A percentile compares a stretch with the other conserved stretches of the same genome.
These are phyloP conservation scores for Gossypium sturtianum DNA, from an alignment of 345 rosid species.

Conservation along the genomic window DNA sequence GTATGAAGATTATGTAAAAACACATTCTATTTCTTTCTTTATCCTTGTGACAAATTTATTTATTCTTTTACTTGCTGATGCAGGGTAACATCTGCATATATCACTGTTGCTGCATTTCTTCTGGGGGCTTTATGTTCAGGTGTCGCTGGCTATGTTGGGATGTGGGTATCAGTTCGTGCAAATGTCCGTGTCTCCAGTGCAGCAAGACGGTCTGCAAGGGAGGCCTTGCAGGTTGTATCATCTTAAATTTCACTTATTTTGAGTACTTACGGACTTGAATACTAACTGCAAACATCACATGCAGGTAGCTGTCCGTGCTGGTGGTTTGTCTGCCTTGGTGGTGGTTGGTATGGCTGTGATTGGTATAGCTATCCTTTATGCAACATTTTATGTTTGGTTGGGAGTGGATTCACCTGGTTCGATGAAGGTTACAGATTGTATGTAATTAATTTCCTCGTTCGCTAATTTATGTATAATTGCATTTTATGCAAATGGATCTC, in stretches of 20 bases:
- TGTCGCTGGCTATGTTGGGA: constrained; percentile 92
- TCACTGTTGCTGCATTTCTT: constrained; percentile 92
- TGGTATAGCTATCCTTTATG: constrained; percentile 91
- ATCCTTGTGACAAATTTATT: constrained; percentile 13
- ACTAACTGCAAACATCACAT: constrained; percentile 25
- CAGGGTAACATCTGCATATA: constrained; percentile 77
- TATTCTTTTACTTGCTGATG: constrained; percentile 23
- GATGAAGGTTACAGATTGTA: constrained; percentile 89
- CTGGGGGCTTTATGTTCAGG: constrained; percentile 95
- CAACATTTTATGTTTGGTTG: constrained; percentile 89
- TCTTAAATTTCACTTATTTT: constrained; percentile 15
- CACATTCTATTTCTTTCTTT: constrained; percentile 7
- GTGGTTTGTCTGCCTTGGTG: constrained; percentile 96
- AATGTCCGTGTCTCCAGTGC: constrained; percentile 98
- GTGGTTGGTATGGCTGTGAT: constrained; percentile 99
- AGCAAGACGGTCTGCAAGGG: constrained; percentile 97
- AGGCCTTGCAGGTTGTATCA: constrained; percentile 87
- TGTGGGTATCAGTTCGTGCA: constrained; percentile 99
- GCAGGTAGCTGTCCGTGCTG: constrained; percentile 95
- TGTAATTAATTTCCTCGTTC: constrained; percentile 26
- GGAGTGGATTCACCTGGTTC: constrained; percentile 80
- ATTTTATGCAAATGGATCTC: background rate
- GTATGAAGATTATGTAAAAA: background rate
- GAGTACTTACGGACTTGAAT: constrained; percentile 16
- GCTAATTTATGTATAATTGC: background rate